Conservation (phyloP, 176 grass and related monocot genomes). For the Lolium perenne region DNA sequence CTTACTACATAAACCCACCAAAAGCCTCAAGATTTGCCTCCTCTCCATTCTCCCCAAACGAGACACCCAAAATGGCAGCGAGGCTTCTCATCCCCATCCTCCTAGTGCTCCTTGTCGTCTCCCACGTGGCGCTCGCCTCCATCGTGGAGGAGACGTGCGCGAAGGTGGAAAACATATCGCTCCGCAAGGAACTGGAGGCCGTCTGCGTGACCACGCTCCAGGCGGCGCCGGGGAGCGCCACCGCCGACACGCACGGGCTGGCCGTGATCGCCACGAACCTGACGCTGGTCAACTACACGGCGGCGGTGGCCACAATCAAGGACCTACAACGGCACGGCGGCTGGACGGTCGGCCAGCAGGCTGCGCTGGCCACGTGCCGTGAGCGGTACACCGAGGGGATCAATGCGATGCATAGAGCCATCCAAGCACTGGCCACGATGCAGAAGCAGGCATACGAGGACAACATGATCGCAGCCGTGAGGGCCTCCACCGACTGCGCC, state of each 20-base stretch:
- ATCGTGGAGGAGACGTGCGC: constrained; percentile 44
- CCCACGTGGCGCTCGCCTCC: neutral
- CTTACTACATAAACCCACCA: constrained; percentile 17
- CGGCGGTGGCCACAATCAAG: constrained; percentile 46
- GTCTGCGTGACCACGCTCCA: constrained; percentile 53
- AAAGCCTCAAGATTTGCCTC: neutral
- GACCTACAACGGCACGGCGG: constrained; percentile 12
- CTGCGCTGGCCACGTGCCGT: constrained; percentile 47
- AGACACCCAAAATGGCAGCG: constrained; percentile 34
- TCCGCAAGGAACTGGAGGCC: neutral
- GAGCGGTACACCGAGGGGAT: constrained; percentile 45
- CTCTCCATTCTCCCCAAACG: neutral
- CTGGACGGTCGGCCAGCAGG: constrained; percentile 13
- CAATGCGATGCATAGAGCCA: constrained; percentile 56
- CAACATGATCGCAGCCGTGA: constrained; percentile 36
- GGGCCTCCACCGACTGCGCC: constrained; percentile 41
- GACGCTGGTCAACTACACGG: constrained; percentile 64
- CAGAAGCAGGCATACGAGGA: constrained; percentile 30
- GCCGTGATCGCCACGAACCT: constrained; percentile 56
- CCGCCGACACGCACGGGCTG: constrained; percentile 44
- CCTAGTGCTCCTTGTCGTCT: neutral
- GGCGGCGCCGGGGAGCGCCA: constrained; percentile 38
- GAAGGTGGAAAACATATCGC: constrained; percentile 16
- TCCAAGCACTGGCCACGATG: constrained; percentile 37
- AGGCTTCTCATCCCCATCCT: neutral